Base-by-base conservation (phyloP, 441 rosid genomes). In the Macaranga tanarius region DNA sequence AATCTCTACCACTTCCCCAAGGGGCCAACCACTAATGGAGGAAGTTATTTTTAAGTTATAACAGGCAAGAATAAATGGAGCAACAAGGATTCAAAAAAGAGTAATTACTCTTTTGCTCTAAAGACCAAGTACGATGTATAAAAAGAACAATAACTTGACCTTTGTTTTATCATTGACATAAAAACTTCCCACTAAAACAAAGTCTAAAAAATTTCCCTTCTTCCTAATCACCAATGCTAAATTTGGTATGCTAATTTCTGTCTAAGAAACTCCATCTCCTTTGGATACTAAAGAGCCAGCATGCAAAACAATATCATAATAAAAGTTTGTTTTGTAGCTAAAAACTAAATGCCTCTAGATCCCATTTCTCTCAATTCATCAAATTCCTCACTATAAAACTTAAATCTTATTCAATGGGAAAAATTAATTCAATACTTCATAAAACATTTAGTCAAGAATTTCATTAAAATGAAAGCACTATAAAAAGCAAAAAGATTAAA, bases 381-480 rank as follows among this genome's bases (percentile, higher is more conserved):
- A 31, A 31, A 31, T 13, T 20, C 51, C 67, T 34, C 17, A 34
- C 31, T 38, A 54, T 40, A 8, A 9, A 63, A 42, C 26, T 25
- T 15, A n/a, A 65, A 26, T 47, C 40, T 65, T 59, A 26, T 59
- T 19, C 16, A 4, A 3, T 47, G 11, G 26, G 69, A 7, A 22
- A 44, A 65, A 48, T 25, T 20, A 47, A 19, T 60, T n/a, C n/a
- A 59, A 42, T 38, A 13, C 5, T 31, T 31, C 38, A 16, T 38
- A 0, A 22, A 66, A 52, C 60, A 31, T 28, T 8, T 3, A 19
- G 28, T 17, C 16, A 51, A 67, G 44, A 34, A 55, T 34, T 57
- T 19, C 51, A 69, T 12, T 56, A 55, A 31, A 69, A 69, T 23
- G 72, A 10, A 17, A 62, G 11, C 34, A 44, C 65, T 50, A 60